Conservation (phyloP, 129 eudicot species). For the Apium graveolens region DNA sequence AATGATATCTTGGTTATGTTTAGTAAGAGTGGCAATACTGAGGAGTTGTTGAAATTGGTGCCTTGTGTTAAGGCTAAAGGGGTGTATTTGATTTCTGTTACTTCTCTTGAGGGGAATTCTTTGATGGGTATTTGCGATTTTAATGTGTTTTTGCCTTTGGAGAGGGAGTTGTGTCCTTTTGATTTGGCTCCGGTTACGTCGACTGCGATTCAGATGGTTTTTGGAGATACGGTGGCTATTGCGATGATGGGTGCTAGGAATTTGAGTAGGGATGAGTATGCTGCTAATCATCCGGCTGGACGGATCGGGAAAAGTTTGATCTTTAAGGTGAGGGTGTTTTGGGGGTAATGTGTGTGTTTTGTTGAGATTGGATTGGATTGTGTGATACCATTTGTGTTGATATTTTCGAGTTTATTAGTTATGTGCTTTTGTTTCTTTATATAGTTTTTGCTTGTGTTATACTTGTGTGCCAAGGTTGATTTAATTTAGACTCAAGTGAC, state of each 20-base stretch:
- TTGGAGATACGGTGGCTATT: conserved; percentile 91
- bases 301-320: conserved; percentile 88
- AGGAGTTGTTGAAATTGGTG: conserved; percentile 58
- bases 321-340: conserved; percentile 51
- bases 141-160: conserved; percentile 89
- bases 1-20: conserved; percentile 58
- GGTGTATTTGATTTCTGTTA: conserved; percentile 67
- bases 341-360: neutral
- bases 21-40: conserved; percentile 83
- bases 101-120: conserved; percentile 53
- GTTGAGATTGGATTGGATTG: neutral
- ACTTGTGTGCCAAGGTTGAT: neutral
- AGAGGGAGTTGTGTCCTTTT: conserved; percentile 87
- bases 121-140: conserved; percentile 65
- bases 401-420: neutral
- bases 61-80: conserved; percentile 95
- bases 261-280: conserved; percentile 74
- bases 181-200: conserved; percentile 94
- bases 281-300: conserved; percentile 95
- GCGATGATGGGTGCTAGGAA: conserved; percentile 79
- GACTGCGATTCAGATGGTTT: conserved; percentile 95
- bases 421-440: neutral
- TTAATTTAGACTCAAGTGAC: neutral
- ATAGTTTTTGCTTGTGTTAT: neutral
- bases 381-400: neutral